phyloP scores from a whole-genome alignment of 768 basidiomycete genomes.

The Coprinopsis strossmayeri region DNA sequence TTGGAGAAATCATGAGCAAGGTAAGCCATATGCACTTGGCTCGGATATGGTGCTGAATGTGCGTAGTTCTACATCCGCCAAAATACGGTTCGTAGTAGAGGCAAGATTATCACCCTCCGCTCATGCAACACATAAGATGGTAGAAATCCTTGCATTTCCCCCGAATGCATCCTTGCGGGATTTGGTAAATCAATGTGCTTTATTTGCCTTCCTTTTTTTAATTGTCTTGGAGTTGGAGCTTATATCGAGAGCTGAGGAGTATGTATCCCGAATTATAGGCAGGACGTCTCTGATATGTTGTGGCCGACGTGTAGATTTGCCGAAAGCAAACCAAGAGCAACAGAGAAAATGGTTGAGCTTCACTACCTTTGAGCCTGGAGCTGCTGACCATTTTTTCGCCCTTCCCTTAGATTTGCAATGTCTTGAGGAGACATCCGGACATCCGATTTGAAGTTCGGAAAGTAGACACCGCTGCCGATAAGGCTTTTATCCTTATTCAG shows the following conservation, averaged over 20 bases:
- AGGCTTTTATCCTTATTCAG: constrained; percentile 77
- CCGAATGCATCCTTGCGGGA: constrained; percentile 52
- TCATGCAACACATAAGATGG: constrained; percentile 43
- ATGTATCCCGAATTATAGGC: not conserved
- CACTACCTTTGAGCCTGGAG: not conserved
- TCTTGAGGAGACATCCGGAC: constrained; percentile 62
- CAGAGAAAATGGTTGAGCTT: constrained; percentile 61
- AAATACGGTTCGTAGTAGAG: constrained; percentile 43
- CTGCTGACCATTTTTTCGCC: not conserved
- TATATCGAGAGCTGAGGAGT: constrained; percentile 66
- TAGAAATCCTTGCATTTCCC: constrained; percentile 52
- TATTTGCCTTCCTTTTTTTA: not conserved
- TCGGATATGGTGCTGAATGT: not conserved
- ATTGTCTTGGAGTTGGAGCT: constrained; percentile 46
- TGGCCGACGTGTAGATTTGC: constrained; percentile 40
- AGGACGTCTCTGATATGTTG: not conserved
- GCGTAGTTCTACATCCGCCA: constrained; percentile 69
- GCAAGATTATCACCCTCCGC: not conserved
- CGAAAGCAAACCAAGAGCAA: constrained; percentile 61
- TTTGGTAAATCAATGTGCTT: constrained; percentile 36
- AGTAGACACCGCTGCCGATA: constrained; percentile 65
- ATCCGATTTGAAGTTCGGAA: constrained; percentile 75
- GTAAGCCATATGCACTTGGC: constrained; percentile 27
- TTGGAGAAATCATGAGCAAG: constrained; percentile 85
- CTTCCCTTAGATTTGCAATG: constrained; percentile 49